phyloP scores from a whole-genome alignment of 495 filamentous ascomycete species.

The Lepidopterella palustris region DNA sequence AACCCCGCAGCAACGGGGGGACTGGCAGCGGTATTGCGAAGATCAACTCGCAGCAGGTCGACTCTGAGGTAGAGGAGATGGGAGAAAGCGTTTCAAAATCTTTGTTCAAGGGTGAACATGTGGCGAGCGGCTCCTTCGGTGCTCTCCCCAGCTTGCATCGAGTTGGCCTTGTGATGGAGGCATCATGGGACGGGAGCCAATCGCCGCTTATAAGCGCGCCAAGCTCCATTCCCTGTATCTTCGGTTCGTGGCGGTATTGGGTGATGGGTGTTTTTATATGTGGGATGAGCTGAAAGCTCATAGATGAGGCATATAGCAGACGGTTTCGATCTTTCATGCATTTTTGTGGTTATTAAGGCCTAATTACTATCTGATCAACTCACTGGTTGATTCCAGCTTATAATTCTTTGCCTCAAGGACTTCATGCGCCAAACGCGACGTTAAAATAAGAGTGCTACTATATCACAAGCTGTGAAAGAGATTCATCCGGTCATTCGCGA shows the following conservation, averaged over 20 bases:
- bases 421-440: too few species aligned
- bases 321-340: too few species aligned
- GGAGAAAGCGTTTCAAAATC: background rate
- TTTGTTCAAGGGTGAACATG: background rate
- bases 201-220: background rate
- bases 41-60: background rate
- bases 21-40: background rate
- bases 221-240: background rate
- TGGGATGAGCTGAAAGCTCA: too few species aligned
- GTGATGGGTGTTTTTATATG: too few species aligned
- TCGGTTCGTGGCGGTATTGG: background rate
- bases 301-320: too few species aligned
- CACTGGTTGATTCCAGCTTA: too few species aligned
- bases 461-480: too few species aligned
- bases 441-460: too few species aligned
- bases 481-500: too few species aligned
- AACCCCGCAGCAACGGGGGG: background rate
- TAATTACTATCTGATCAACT: too few species aligned
- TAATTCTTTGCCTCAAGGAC: too few species aligned
- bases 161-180: background rate
- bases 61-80: background rate
- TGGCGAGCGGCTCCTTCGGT: background rate
- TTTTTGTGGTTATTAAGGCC: too few species aligned
- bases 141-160: background rate
- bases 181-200: background rate